phyloP scores from a whole-genome alignment of 2,329 filamentous ascomycete genomes.

The Diaporthe batatas region DNA sequence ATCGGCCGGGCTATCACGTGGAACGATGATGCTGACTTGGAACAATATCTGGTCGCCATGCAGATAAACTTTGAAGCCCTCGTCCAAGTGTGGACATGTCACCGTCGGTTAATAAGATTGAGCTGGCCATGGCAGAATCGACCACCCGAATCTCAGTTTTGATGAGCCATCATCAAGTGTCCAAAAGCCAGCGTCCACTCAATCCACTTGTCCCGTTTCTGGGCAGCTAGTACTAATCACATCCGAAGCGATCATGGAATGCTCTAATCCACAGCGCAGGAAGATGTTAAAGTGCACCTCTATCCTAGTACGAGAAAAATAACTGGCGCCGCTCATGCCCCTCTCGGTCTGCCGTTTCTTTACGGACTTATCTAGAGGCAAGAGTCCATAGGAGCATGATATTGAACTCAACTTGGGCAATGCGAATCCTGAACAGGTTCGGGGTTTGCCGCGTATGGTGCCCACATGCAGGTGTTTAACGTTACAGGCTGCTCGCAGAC shows the following conservation, averaged over 20 bases:
- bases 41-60: background rate
- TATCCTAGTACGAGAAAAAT: slow-evolving; percentile 61
- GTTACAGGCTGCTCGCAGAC: slow-evolving; percentile 54
- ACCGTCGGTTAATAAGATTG: background rate
- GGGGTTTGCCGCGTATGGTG: slow-evolving; percentile 58
- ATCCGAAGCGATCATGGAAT: slow-evolving; percentile 53
- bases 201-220: slow-evolving; percentile 49
- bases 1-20: no score
- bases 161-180: no score
- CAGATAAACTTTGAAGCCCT: background rate
- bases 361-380: slow-evolving; percentile 48
- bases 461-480: no score
- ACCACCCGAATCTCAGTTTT: no score
- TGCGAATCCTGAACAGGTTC: slow-evolving; percentile 51
- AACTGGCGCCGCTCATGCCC: slow-evolving; percentile 63
- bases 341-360: slow-evolving; percentile 53
- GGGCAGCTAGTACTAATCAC: slow-evolving; percentile 68
- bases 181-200: no score
- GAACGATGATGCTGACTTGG: no score
- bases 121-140: background rate
- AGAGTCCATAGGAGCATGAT: slow-evolving; percentile 49
- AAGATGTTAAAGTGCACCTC: slow-evolving; percentile 55
- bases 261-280: slow-evolving; percentile 50
- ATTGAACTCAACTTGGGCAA: slow-evolving; percentile 56
- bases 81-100: background rate